These are phyloP conservation scores for Curvularia verruculosa DNA, from an alignment of 2,329 filamentous ascomycete genomes.

Conservation along the genomic window DNA sequence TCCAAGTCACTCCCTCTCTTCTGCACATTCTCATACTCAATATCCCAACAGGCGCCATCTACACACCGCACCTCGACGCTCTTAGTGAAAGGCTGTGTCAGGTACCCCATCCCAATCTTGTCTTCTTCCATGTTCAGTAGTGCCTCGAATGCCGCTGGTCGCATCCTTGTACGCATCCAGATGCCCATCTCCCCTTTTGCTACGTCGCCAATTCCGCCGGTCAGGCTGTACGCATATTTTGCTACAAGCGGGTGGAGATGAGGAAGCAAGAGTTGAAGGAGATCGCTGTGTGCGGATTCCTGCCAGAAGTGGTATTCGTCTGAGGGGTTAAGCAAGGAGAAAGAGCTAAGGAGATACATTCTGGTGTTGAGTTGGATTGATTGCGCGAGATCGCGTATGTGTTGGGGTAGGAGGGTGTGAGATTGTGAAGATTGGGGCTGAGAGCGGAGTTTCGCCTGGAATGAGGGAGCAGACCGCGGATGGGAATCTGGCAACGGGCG, in stretches of 20 bases:
- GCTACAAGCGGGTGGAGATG: constrained; percentile 16
- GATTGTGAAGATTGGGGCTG: not conserved
- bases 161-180: constrained; percentile 2
- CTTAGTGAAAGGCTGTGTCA: not conserved
- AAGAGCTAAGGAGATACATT: not conserved
- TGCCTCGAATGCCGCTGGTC: not conserved
- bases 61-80: constrained; percentile 10
- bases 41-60: constrained; percentile 10
- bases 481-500: constrained; percentile 14
- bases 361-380: not conserved
- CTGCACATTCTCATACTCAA: constrained; percentile 5
- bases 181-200: constrained; percentile 6
- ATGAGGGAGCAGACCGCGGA: not conserved
- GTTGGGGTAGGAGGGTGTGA: not conserved
- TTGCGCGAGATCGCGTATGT: not conserved
- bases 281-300: constrained; percentile 7
- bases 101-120: not conserved
- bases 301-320: constrained; percentile 23
- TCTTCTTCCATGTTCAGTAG: not conserved
- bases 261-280: constrained; percentile 9
- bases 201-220: constrained; percentile 8
- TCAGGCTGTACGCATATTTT: not conserved
- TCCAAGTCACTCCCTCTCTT: not conserved
- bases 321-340: not conserved
- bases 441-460: not conserved